These are phyloP conservation scores for Vitis labrusca DNA, from an alignment of 164 flowering plant species.

Conservation along the genomic window DNA sequence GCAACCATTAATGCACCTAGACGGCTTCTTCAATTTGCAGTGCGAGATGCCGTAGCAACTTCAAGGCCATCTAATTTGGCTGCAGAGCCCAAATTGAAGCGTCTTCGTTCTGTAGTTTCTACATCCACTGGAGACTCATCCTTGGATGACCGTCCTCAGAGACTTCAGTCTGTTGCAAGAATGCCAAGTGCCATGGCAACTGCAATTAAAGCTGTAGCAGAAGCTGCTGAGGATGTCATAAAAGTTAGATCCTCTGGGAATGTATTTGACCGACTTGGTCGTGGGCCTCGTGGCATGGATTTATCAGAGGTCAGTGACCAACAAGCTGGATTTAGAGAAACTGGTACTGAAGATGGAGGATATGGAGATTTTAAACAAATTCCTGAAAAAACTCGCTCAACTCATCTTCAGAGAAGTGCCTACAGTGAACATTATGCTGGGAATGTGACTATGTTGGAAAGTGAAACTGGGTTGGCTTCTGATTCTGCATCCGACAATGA, in stretches of 20 bases:
- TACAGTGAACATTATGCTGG: slow-evolving; percentile 30
- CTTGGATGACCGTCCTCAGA: slow-evolving; percentile 37
- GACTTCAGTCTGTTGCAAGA: slow-evolving; percentile 52
- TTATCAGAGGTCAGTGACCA: slow-evolving; percentile 24
- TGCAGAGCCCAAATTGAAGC: slow-evolving; percentile 55
- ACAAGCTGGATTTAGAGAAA: slow-evolving; percentile 20
- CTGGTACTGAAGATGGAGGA: slow-evolving; percentile 37
- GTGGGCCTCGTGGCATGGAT: slow-evolving; percentile 22
- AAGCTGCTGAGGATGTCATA: slow-evolving; percentile 79
- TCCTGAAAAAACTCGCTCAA: slow-evolving; percentile 10
- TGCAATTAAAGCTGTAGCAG: slow-evolving; percentile 84
- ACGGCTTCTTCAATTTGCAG: slow-evolving; percentile 91
- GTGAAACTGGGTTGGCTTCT: slow-evolving; percentile 36
- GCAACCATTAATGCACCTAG: slow-evolving; percentile 55
- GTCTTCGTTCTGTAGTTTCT: slow-evolving; percentile 86
- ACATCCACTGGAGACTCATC: slow-evolving; percentile 43
- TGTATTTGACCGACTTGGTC: slow-evolving; percentile 85
- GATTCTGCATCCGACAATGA: slow-evolving; percentile 63
- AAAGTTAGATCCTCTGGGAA: slow-evolving; percentile 50
- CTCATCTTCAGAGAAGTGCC: slow-evolving; percentile 28
- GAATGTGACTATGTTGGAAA: slow-evolving; percentile 29
- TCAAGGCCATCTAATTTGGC: slow-evolving; percentile 38
- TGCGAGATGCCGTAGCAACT: slow-evolving; percentile 84
- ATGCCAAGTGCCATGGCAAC: slow-evolving; percentile 53
- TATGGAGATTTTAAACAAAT: slow-evolving; percentile 27